Evolutionary conservation across 2,329 filamentous ascomycete species (phyloP).

Genomic region (Talaromyces piceae): DNA sequence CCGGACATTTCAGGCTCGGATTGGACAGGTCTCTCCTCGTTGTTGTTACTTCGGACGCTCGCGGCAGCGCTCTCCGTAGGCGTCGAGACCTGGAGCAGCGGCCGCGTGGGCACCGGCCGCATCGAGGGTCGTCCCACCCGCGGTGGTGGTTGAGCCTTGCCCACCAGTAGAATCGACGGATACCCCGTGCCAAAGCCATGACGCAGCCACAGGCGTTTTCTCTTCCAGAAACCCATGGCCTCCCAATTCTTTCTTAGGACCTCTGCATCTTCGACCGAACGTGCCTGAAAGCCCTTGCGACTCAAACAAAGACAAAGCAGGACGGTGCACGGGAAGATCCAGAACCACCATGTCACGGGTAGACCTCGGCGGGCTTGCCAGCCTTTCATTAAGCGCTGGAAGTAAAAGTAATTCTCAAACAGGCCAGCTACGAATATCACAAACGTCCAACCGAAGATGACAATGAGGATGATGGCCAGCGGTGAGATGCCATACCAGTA

Average conservation of each 20-base stretch:
- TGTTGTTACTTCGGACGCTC: no score
- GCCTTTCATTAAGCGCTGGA: slow-evolving; percentile 26
- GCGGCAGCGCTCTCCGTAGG: slow-evolving; percentile 4
- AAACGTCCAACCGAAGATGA: slow-evolving; percentile 21
- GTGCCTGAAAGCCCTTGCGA: slow-evolving; percentile 22
- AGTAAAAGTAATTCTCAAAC: slow-evolving; percentile 24
- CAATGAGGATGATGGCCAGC: slow-evolving; percentile 19
- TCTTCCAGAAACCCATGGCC: slow-evolving; percentile 18
- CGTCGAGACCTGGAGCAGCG: slow-evolving; percentile 9
- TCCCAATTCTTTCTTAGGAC: slow-evolving; percentile 21
- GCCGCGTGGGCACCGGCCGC: not conserved
- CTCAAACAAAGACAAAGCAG: slow-evolving; percentile 18
- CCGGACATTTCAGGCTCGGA: not conserved
- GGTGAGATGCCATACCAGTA: slow-evolving; percentile 18
- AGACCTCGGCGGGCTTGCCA: slow-evolving; percentile 28
- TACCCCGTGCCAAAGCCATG: slow-evolving; percentile 26
- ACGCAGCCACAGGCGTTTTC: slow-evolving; percentile 20
- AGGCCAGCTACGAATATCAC: slow-evolving; percentile 21
- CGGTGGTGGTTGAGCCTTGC: slow-evolving; percentile 17
- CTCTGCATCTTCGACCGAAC: slow-evolving; percentile 20
- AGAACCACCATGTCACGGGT: slow-evolving; percentile 23
- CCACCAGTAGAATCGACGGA: slow-evolving; percentile 16
- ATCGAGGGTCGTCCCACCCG: slow-evolving; percentile 4
- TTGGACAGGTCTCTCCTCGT: no score
- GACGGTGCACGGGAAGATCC: slow-evolving; percentile 16